Conservation (phyloP, 176 grass and related monocot genomes). For the Saccharum officinarum region DNA sequence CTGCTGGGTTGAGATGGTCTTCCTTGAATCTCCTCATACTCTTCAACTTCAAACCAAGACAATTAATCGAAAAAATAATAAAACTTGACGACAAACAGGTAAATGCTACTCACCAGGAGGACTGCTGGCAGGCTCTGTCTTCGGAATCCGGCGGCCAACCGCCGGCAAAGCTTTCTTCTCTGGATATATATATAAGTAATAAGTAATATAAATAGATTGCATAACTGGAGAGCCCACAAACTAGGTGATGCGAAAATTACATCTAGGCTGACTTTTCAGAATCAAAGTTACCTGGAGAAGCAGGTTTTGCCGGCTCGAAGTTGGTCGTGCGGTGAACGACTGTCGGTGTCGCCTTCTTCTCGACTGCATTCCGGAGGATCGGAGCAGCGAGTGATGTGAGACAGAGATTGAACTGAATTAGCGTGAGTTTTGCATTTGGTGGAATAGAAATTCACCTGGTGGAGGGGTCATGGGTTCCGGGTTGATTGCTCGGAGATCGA, state of each 20-base stretch:
- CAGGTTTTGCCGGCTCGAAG: constrained; percentile 34
- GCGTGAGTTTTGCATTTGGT: not conserved
- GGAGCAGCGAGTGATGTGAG: not conserved
- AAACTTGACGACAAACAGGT: constrained; percentile 15
- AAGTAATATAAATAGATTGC: not conserved
- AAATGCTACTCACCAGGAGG: constrained; percentile 45
- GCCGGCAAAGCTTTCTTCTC: constrained; percentile 51
- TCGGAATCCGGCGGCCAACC: constrained; percentile 17
- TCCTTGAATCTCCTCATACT: constrained; percentile 54
- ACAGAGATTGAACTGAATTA: constrained; percentile 11
- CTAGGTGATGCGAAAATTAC: not conserved
- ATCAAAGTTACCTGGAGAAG: constrained; percentile 37
- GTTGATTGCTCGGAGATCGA: constrained; percentile 42
- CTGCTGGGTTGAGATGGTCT: constrained; percentile 35
- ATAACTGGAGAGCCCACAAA: not conserved
- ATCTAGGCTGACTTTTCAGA: not conserved
- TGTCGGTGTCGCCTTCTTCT: constrained; percentile 49
- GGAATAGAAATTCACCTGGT: constrained; percentile 45
- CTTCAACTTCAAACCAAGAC: constrained; percentile 51
- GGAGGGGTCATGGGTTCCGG: constrained; percentile 37
- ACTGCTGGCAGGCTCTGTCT: constrained; percentile 56
- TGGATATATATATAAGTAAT: constrained; percentile 14
- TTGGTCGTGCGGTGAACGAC: constrained; percentile 40
- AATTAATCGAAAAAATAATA: not conserved
- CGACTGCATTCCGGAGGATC: constrained; percentile 41